Conservation (phyloP, 768 basidiomycete genomes). For the Hypsizygus marmoreus region DNA sequence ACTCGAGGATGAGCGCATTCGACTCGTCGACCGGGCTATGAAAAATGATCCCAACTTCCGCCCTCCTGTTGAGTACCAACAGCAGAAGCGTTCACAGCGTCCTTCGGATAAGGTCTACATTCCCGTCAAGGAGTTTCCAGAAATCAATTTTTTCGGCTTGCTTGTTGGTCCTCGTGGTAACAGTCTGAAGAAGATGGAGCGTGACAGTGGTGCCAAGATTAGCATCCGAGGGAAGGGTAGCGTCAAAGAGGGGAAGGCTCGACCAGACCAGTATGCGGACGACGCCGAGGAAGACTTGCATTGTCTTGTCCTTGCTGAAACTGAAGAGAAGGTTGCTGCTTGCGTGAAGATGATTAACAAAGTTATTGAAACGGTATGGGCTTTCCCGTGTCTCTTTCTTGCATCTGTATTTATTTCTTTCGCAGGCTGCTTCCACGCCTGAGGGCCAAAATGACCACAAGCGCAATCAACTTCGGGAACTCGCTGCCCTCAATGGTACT, state of each 20-base stretch:
- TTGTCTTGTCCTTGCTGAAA: slow-evolving; percentile 92
- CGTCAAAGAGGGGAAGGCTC: slow-evolving; percentile 97
- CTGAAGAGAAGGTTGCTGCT: slow-evolving; percentile 85
- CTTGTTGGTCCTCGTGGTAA: slow-evolving; percentile 98
- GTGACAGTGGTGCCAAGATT: slow-evolving; percentile 97
- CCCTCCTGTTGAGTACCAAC: slow-evolving; percentile 94
- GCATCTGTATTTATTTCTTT: neutral
- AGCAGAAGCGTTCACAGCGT: slow-evolving; percentile 89
- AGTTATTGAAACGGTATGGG: slow-evolving; percentile 99
- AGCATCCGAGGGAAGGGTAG: slow-evolving; percentile 98
- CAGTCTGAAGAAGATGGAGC: slow-evolving; percentile 99
- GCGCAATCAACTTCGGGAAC: slow-evolving; percentile 95
- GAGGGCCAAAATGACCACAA: slow-evolving; percentile 99
- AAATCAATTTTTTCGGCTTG: slow-evolving; percentile 99
- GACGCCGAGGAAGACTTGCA: slow-evolving; percentile 99
- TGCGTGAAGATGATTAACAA: slow-evolving; percentile 96
- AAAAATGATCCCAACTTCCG: slow-evolving; percentile 98
- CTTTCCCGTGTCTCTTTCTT: no score
- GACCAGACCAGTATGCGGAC: slow-evolving; percentile 91
- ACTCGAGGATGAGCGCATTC: slow-evolving; percentile 88
- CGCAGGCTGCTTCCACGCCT: slow-evolving; percentile 94
- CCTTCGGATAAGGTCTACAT: slow-evolving; percentile 99
- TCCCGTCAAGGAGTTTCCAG: slow-evolving; percentile 99
- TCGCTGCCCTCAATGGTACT: slow-evolving; percentile 97
- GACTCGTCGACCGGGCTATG: slow-evolving; percentile 93